Base-by-base conservation (phyloP, 164 flowering plant species). In the Echeveria elegans region DNA sequence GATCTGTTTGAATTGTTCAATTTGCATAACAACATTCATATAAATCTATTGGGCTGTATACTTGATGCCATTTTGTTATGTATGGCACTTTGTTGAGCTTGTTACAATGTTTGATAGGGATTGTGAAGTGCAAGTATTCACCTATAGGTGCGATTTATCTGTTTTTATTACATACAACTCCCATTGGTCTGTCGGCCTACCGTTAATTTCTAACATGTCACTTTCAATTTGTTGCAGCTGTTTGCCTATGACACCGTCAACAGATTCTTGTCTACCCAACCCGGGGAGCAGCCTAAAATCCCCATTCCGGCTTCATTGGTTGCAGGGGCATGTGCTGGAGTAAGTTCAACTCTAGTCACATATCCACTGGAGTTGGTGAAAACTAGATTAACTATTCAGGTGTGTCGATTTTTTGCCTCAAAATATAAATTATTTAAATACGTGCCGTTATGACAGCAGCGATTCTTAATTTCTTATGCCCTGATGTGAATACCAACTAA, bases 261-360 rank as follows among this genome's bases (percentile, higher is more conserved):
- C 75, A 91, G 88, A 78, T 34, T 63, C 16, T 71, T 94, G 81
- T 81, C 93, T 15, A 77, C 91, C 3, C 77, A 80, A 63, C 80
- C 83, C 36, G 91, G 96, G 8, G 96, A 88, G 48, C 73, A 78
- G 47, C 71, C 89, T 32, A 88, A 81, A 77, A 53, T 86, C 30
- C 93, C 85, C 15, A 68, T 94, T 56, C 92, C 98, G 23, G 78
- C 96, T 16, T 91, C 98, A 29, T 77, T 87, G 66, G 64, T 94
- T 43, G 98, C 97, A 4, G 98, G 98, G 14, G 98, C 98, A 14
- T 82, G 85, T 72, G 98, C 98, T 62, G 98, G 98, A 71, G 92
- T 94, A 32, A 85, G 92, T 77, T 89, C 97, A 6, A 94, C 98
- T 30, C 58, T 94, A 68, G 71, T 72, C 64, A 94, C 97, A 16